Percentiles rank a stretch among this genome's conserved stretches.
phyloP scores from a whole-genome alignment of 2,329 filamentous ascomycete genomes.

The Colletotrichum graminicola region DNA sequence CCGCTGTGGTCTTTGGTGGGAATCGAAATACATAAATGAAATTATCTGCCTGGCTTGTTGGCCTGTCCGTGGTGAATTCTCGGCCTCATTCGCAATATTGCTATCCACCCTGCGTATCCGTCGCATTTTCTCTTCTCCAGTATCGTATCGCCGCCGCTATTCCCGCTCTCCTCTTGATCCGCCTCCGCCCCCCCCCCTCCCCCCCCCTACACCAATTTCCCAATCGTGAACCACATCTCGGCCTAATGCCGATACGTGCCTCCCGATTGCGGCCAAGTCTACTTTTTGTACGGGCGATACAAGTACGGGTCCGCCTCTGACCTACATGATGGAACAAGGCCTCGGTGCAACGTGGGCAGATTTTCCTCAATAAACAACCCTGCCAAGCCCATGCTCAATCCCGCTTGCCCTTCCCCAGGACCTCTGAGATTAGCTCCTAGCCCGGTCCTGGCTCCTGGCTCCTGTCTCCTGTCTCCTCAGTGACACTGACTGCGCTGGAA shows the following conservation, averaged over 20 bases:
- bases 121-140: background rate
- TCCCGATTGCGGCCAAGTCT: conserved; percentile 17
- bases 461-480: conserved; percentile 14
- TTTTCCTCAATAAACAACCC: conserved; percentile 21
- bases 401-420: conserved; percentile 38
- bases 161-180: conserved; percentile 24
- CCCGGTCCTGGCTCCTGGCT: conserved; percentile 15
- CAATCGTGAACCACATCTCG: conserved; percentile 33
- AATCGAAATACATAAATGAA: conserved; percentile 2
- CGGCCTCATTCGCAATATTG: conserved; percentile 41
- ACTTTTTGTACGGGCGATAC: background rate
- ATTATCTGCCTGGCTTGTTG: conserved; percentile 22
- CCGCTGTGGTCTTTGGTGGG: conserved; percentile 9
- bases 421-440: conserved; percentile 39
- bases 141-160: conserved; percentile 39
- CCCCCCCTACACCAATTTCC: conserved; percentile 23
- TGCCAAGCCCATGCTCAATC: conserved; percentile 23
- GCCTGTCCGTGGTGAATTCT: conserved; percentile 37
- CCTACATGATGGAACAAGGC: conserved; percentile 7
- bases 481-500: conserved; percentile 25
- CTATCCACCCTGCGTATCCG: conserved; percentile 37
- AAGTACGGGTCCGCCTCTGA: background rate
- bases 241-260: conserved; percentile 39
- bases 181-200: background rate
- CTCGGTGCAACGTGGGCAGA: conserved; percentile 12